Percentiles rank a stretch among this genome's conserved stretches.
These are phyloP conservation scores for Fraxinus nigra DNA, from an alignment of 305 asterid species.

Conservation along the genomic window DNA sequence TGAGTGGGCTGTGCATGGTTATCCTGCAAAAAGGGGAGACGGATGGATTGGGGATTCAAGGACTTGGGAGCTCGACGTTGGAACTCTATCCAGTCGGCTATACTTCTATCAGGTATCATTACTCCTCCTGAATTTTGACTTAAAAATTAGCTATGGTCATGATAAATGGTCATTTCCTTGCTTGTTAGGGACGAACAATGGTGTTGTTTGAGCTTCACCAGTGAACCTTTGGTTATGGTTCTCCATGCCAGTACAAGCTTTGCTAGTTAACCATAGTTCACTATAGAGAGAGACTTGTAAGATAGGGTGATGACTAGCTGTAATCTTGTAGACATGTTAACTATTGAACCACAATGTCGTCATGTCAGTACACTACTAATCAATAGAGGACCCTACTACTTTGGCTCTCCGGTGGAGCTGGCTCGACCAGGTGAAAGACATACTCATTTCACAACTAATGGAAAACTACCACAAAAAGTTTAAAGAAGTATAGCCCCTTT, in stretches of 20 bases:
- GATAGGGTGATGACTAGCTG: not conserved
- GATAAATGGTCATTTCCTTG: not conserved
- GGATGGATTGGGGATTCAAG: slow-evolving; percentile 75
- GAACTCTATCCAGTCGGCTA: slow-evolving; percentile 61
- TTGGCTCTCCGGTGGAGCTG: not conserved
- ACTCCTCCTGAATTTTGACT: not conserved
- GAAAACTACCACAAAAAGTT: not conserved
- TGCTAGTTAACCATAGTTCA: not conserved
- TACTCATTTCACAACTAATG: not conserved
- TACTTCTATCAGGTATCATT: slow-evolving; percentile 72
- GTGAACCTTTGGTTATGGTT: not conserved
- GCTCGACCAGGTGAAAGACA: not conserved
- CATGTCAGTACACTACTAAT: not conserved
- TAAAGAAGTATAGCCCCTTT: not conserved
- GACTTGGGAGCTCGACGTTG: slow-evolving; percentile 76
- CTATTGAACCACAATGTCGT: not conserved
- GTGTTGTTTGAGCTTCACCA: not conserved
- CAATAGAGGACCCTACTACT: not conserved
- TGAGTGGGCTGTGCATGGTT: slow-evolving; percentile 84
- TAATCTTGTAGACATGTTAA: not conserved
- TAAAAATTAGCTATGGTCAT: not conserved
- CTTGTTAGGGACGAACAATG: not conserved
- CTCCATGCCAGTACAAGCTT: not conserved
- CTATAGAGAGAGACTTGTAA: not conserved
- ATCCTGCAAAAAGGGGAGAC: slow-evolving; percentile 68